These are phyloP conservation scores for Microthlaspi erraticum DNA, from an alignment of 345 rosid genomes.

Conservation along the genomic window DNA sequence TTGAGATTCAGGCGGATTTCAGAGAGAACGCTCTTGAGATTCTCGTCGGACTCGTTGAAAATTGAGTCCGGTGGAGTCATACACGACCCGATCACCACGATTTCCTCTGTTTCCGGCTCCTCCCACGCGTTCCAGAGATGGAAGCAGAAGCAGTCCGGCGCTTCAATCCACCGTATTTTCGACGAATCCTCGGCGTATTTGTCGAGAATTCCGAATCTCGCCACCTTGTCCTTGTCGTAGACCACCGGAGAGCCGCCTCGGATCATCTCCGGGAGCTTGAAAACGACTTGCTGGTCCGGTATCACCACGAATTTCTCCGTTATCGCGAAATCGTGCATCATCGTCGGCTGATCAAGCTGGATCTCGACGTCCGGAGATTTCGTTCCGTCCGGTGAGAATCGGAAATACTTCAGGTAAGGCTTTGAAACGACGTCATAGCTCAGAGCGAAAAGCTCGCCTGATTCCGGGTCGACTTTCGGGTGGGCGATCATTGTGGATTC, in stretches of 20 bases:
- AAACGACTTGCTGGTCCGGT: conserved; percentile 90
- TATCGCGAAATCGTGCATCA: conserved; percentile 91
- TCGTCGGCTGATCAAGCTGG: conserved; percentile 68
- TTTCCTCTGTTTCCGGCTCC: conserved; percentile 77
- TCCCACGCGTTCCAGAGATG: conserved; percentile 98
- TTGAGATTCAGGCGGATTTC: conserved; percentile 73
- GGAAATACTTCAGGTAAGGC: conserved; percentile 78
- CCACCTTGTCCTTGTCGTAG: conserved; percentile 69
- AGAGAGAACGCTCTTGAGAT: conserved; percentile 67
- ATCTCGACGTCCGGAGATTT: conserved; percentile 78
- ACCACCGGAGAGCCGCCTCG: conserved; percentile 87
- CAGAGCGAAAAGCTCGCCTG: conserved; percentile 70
- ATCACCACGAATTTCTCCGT: conserved; percentile 78
- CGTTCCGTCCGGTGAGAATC: conserved; percentile 62
- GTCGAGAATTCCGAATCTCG: conserved; percentile 76
- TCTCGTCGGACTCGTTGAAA: conserved; percentile 84
- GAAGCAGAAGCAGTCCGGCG: conserved; percentile 87
- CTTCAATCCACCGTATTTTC: conserved; percentile 67
- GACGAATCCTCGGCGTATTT: conserved; percentile 57
- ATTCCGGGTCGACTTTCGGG: conserved; percentile 80
- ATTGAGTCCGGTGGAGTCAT: conserved; percentile 92
- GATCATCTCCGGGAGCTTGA: conserved; percentile 77
- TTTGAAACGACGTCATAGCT: conserved; percentile 84
- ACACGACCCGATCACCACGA: conserved; percentile 87
- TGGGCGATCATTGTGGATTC: conserved; percentile 87